Conservation (phyloP, 495 filamentous ascomycete genomes). For the Aspergillus sparsus region DNA sequence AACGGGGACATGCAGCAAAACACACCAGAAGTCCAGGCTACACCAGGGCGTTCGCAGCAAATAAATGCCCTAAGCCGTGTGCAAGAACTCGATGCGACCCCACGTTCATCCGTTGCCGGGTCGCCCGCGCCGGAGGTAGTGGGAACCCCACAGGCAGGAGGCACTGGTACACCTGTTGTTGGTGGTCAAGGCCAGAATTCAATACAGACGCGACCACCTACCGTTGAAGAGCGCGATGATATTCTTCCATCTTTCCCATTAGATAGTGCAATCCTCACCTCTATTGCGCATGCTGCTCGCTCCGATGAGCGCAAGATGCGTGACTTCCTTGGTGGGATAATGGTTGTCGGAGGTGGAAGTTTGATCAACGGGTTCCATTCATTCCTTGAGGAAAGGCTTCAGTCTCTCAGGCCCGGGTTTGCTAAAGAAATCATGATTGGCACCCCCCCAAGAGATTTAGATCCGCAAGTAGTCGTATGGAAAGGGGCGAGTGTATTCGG, state of each 20-base stretch:
- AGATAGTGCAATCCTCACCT: slow-evolving; percentile 84
- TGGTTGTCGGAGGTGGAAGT: slow-evolving; percentile 90
- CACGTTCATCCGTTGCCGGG: slow-evolving; percentile 78
- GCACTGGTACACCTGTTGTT: slow-evolving; percentile 35
- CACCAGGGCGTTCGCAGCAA: slow-evolving; percentile 42
- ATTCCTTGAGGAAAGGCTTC: slow-evolving; percentile 79
- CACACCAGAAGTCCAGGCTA: slow-evolving; percentile 39
- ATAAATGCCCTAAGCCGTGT: slow-evolving; percentile 48
- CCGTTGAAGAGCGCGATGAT: slow-evolving; percentile 70
- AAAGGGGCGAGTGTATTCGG: slow-evolving; percentile 97
- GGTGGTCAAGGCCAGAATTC: slow-evolving; percentile 24
- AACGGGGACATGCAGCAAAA: slow-evolving; percentile 36
- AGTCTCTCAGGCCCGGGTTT: slow-evolving; percentile 65
- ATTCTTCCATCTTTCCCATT: slow-evolving; percentile 80
- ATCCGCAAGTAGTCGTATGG: slow-evolving; percentile 93
- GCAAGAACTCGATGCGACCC: slow-evolving; percentile 64
- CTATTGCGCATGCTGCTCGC: slow-evolving; percentile 81
- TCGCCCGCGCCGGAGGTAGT: slow-evolving; percentile 79
- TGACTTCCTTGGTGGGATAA: slow-evolving; percentile 90
- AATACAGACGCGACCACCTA: slow-evolving; percentile 37
- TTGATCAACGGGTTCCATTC: slow-evolving; percentile 73
- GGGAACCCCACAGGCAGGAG: slow-evolving; percentile 65
- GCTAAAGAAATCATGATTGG: slow-evolving; percentile 85
- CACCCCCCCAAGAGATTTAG: slow-evolving; percentile 84
- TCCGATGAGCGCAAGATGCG: slow-evolving; percentile 89